phyloP scores from a whole-genome alignment of 2,329 filamentous ascomycete genomes.

The Ceratocystiopsis brevicomis region DNA sequence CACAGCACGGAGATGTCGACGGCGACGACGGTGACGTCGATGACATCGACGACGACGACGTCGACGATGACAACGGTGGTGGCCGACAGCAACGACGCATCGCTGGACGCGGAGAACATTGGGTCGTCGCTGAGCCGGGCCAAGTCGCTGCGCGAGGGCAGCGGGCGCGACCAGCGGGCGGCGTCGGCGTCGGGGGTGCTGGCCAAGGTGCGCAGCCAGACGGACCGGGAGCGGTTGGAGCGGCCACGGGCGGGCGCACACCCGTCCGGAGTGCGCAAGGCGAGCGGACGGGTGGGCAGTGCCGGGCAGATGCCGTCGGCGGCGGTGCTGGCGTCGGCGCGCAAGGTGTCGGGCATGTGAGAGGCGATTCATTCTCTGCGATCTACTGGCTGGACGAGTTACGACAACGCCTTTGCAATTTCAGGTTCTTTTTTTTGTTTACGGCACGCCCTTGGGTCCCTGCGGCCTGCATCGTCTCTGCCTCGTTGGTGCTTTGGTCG shows the following conservation, averaged over 20 bases:
- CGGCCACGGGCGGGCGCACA: slow-evolving; percentile 19
- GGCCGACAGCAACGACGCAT: slow-evolving; percentile 46
- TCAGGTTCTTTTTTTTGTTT: no score
- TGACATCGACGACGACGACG: slow-evolving; percentile 46
- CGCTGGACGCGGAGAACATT: slow-evolving; percentile 54
- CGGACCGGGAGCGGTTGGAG: slow-evolving; percentile 14
- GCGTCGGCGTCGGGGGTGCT: slow-evolving; percentile 35
- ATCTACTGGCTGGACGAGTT: neutral
- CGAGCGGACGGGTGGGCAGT: slow-evolving; percentile 45
- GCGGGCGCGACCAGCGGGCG: slow-evolving; percentile 20
- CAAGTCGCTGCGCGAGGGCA: slow-evolving; percentile 22
- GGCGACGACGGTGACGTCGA: slow-evolving; percentile 40
- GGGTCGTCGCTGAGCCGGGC: slow-evolving; percentile 27
- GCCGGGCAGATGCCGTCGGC: slow-evolving; percentile 20
- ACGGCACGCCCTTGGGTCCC: no score
- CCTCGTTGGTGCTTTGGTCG: no score
- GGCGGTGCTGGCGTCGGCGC: slow-evolving; percentile 23
- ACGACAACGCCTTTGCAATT: neutral
- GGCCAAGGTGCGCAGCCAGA: slow-evolving; percentile 37
- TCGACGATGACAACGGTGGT: slow-evolving; percentile 31
- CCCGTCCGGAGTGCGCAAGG: slow-evolving; percentile 40
- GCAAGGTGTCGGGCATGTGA: slow-evolving; percentile 31
- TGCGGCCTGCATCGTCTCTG: no score
- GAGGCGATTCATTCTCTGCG: no score
- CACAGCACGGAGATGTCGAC: slow-evolving; percentile 36